Evolutionary conservation across 495 filamentous ascomycete species (phyloP).

Genomic region (Daldinia decipiens): DNA sequence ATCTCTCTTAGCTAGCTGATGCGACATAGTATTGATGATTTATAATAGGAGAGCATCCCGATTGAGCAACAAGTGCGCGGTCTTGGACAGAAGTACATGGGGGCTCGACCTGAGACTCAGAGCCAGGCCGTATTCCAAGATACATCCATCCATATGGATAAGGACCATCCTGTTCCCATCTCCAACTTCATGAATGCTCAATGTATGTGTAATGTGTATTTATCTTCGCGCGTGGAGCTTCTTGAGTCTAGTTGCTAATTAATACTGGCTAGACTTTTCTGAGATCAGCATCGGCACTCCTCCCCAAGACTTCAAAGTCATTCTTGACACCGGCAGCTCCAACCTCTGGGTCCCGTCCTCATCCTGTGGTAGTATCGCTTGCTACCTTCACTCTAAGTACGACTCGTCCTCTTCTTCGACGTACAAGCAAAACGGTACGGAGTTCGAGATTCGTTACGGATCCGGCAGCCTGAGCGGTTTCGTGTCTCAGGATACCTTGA

Average conservation of each 20-base stretch:
- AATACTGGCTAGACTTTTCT: slow-evolving; percentile 80
- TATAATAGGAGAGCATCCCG: slow-evolving; percentile 72
- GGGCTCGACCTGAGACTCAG: slow-evolving; percentile 74
- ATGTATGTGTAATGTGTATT: slow-evolving; percentile 74
- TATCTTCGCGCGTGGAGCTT: not conserved
- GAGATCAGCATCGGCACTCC: slow-evolving; percentile 93
- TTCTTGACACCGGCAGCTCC: slow-evolving; percentile 98
- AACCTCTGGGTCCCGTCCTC: slow-evolving; percentile 98
- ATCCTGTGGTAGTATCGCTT: slow-evolving; percentile 94
- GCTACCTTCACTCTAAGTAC: slow-evolving; percentile 97
- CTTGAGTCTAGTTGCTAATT: slow-evolving; percentile 33
- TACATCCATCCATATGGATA: slow-evolving; percentile 70
- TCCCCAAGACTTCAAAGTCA: slow-evolving; percentile 95
- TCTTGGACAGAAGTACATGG: slow-evolving; percentile 95
- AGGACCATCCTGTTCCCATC: slow-evolving; percentile 84
- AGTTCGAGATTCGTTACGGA: slow-evolving; percentile 95
- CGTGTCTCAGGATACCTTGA: slow-evolving; percentile 84
- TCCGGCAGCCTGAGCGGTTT: slow-evolving; percentile 95
- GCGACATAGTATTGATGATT: slow-evolving; percentile 34
- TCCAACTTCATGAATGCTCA: slow-evolving; percentile 99
- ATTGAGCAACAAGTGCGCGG: slow-evolving; percentile 82
- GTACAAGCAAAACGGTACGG: slow-evolving; percentile 92
- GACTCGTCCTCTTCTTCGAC: slow-evolving; percentile 89
- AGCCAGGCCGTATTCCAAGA: slow-evolving; percentile 81
- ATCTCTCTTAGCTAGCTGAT: not conserved